Evolutionary conservation across 192 early-diverging fungal genomes (phyloP), one percentile per base, ranked within the genome.

Genomic region (Coemansia sp.): DNA sequence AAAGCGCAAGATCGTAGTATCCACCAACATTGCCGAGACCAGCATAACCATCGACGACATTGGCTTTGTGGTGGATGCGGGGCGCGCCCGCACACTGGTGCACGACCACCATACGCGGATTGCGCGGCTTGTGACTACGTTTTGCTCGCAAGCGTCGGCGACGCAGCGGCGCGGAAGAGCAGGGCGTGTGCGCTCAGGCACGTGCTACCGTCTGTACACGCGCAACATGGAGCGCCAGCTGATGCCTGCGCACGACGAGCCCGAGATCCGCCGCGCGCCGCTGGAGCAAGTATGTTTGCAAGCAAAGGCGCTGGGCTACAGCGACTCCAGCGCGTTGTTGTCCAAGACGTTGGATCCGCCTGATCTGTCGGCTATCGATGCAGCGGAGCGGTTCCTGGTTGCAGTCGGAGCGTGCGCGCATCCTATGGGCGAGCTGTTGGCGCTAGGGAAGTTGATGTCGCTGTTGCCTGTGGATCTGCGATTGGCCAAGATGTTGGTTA

Each of bases 21-120:
- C 96, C 0, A 96, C 95, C 11, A 96, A 95, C 59, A 87, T 95
- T 33, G 94, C 94, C 4, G 95, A 96, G 59, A 78, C 75, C 23
- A 71, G 75, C n/a, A 82, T 81, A 55, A 76, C 71, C n/a, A 86
- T 86, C 43, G 90, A 93, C 32, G 90, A 89, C 43, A 76, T 91
- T 15, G 86, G 87, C 6, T 88, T 87, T 75, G 90, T 91, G 0
- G 79, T 91, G 36, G 90, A 91, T 61, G 78, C 84, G 1, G 90
- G 90, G 0, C 78, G 89, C 8, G 88, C 89, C 25, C 88, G 89
- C 58, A 87, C 88, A 59, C 73, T 84, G 9, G 73, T 75, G 11
- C 78, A 83, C 40, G 87, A 89, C 59, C 59, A 78, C 0, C 53
- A 46, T 0, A 86, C 85, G 20, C 82, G 87, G 33, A 86, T 91